Percentiles rank a stretch among this genome's conserved stretches.
Conservation (phyloP, 371 early-diverging fungal species). For the Umbelopsis sp. region DNA sequence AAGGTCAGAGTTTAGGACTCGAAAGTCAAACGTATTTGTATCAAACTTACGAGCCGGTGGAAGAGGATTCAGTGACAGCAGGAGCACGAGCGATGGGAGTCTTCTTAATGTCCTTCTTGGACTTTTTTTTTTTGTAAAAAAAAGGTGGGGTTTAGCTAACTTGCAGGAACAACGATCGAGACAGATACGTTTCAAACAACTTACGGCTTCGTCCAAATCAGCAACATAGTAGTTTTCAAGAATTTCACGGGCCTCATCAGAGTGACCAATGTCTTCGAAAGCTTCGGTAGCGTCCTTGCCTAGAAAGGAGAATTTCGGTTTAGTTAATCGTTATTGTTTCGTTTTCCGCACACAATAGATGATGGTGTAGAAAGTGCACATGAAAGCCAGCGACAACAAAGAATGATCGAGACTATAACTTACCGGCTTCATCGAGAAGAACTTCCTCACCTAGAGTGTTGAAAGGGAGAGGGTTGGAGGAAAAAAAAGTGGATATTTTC, state of each 20-base stretch:
- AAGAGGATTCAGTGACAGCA: not conserved
- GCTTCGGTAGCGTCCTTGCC: slow-evolving; percentile 83
- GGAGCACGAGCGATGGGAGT: slow-evolving; percentile 12
- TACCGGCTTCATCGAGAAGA: slow-evolving; percentile 61
- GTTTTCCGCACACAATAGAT: not conserved
- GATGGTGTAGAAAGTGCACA: not conserved
- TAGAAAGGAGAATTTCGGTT: slow-evolving; percentile 23
- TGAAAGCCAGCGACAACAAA: too few relatives aligned
- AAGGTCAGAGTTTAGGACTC: not conserved
- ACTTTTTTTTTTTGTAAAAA: not conserved
- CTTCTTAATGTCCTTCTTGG: not conserved
- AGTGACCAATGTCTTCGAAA: slow-evolving; percentile 91
- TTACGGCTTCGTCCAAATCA: slow-evolving; percentile 43
- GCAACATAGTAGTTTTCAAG: slow-evolving; percentile 45
- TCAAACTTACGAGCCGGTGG: not conserved
- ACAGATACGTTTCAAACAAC: not conserved
- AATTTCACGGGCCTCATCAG: slow-evolving; percentile 67
- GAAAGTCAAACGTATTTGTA: not conserved
- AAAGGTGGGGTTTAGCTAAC: not conserved
- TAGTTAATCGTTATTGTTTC: not conserved
- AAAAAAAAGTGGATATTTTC: not conserved
- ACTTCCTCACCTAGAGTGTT: slow-evolving; percentile 59
- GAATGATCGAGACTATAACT: not conserved
- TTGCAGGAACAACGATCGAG: too few relatives aligned
- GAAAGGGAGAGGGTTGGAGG: not conserved